Percentiles rank a stretch among this genome's conserved stretches.
These are phyloP conservation scores for Amanita rubescens DNA, from an alignment of 768 basidiomycete genomes.

Conservation along the genomic window DNA sequence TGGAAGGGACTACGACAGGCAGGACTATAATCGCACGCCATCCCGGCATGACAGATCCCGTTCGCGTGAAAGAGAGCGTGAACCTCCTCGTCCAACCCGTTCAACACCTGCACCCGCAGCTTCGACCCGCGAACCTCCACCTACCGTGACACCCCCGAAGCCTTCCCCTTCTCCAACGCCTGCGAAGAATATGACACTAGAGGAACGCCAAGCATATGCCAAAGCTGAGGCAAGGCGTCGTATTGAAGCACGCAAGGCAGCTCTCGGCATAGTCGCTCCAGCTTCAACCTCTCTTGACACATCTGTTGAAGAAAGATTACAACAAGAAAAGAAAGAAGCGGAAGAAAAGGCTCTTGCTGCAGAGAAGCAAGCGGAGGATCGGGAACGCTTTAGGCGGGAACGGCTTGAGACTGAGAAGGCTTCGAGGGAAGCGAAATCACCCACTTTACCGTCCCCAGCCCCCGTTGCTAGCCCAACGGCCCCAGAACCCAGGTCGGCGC, in stretches of 20 bases:
- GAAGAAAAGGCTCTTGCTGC: constrained; percentile 77
- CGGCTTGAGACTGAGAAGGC: constrained; percentile 72
- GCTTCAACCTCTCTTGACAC: constrained; percentile 58
- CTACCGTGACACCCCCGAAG: constrained; percentile 36
- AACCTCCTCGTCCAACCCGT: constrained; percentile 39
- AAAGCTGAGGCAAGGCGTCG: constrained; percentile 75
- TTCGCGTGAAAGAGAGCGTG: constrained; percentile 28
- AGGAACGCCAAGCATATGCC: constrained; percentile 73
- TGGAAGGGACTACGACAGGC: constrained; percentile 33
- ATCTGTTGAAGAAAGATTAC: constrained; percentile 77
- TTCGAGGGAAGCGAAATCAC: constrained; percentile 38
- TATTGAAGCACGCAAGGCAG: constrained; percentile 78
- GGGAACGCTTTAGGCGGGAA: constrained; percentile 65
- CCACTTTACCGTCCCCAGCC: constrained; percentile 25
- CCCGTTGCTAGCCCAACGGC: constrained; percentile 12
- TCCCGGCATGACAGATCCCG: constrained; percentile 19
- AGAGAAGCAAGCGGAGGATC: constrained; percentile 74
- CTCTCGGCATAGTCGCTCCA: constrained; percentile 63
- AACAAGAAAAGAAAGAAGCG: constrained; percentile 83
- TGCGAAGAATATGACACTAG: constrained; percentile 77
- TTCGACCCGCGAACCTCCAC: constrained; percentile 38
- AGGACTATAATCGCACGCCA: constrained; percentile 14
- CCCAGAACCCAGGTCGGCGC: constrained; percentile 27
- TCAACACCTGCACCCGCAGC: constrained; percentile 48
- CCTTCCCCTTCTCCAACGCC: constrained; percentile 49